Conservation (phyloP, 1,284 basidiomycete species). For the Neolentinus lepideus region DNA sequence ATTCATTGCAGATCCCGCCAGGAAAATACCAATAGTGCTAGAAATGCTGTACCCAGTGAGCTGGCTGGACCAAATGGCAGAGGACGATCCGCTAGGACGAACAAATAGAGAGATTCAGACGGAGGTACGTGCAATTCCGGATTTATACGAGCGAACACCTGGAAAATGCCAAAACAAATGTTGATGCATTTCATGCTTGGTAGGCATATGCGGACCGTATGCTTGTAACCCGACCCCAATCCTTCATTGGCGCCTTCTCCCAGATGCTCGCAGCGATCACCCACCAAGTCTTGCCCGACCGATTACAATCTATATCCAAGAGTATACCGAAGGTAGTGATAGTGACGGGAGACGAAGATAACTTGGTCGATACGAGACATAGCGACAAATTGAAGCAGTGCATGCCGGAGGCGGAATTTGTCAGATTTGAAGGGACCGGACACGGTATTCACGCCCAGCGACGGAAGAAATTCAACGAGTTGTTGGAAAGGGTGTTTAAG, state of each 20-base stretch:
- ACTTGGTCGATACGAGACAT: conserved; percentile 53
- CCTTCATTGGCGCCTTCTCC: conserved; percentile 56
- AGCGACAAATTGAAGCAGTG: conserved; percentile 50
- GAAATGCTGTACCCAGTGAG: conserved; percentile 53
- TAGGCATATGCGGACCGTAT: conserved; percentile 50
- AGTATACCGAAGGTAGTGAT: conserved; percentile 59
- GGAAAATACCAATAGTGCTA: conserved; percentile 47
- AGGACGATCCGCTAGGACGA: conserved; percentile 41
- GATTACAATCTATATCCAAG: conserved; percentile 47
- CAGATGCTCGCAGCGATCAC: conserved; percentile 72
- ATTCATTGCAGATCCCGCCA: conserved; percentile 39
- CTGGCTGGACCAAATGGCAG: conserved; percentile 50
- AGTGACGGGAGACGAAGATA: conserved; percentile 70
- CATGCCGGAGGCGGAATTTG: conserved; percentile 66
- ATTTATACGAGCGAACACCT: background rate
- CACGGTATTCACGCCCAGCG: conserved; percentile 62
- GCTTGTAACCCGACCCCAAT: conserved; percentile 51
- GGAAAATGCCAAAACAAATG: background rate
- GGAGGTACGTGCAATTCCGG: conserved; percentile 30
- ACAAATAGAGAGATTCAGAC: conserved; percentile 58
- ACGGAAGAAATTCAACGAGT: conserved; percentile 42
- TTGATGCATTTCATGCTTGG: background rate
- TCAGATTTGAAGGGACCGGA: conserved; percentile 58
- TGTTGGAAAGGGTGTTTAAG: conserved; percentile 48
- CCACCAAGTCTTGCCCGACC: conserved; percentile 54